phyloP scores from a whole-genome alignment of 2,329 filamentous ascomycete genomes.

The Teratosphaeria epicoccoides region DNA sequence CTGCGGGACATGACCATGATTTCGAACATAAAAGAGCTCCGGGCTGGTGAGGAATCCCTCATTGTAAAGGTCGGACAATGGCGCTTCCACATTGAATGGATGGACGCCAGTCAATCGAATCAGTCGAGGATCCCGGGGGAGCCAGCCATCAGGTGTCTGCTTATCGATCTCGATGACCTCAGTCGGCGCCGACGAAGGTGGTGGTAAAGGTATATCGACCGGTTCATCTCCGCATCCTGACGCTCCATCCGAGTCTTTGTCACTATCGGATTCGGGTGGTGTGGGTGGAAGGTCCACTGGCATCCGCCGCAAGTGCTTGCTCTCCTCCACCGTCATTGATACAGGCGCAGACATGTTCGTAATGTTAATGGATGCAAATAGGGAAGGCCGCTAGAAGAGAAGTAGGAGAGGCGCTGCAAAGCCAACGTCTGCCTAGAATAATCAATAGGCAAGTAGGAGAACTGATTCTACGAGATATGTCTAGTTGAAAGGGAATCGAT shows the following conservation, averaged over 20 bases:
- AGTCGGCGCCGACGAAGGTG: constrained; percentile 46
- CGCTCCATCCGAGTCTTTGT: constrained; percentile 16
- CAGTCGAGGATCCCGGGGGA: constrained; percentile 66
- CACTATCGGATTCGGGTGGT: constrained; percentile 27
- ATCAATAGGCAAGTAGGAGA: not conserved
- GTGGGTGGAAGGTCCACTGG: constrained; percentile 18
- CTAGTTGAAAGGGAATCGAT: not conserved
- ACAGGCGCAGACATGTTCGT: not conserved
- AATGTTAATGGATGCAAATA: not conserved
- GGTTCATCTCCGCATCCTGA: constrained; percentile 26
- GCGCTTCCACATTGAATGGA: constrained; percentile 84
- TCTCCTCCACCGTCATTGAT: constrained; percentile 5
- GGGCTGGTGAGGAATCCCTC: constrained; percentile 78
- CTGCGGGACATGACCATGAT: constrained; percentile 73
- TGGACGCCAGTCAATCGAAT: constrained; percentile 82
- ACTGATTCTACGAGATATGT: not conserved
- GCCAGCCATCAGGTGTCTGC: constrained; percentile 73
- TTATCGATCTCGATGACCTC: constrained; percentile 63
- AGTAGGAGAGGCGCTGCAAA: not conserved
- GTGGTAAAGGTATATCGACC: constrained; percentile 55
- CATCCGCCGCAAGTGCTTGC: constrained; percentile 5
- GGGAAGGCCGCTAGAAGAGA: not conserved
- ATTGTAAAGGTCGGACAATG: constrained; percentile 65
- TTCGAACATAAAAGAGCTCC: constrained; percentile 83
- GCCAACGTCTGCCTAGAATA: not conserved